Percentiles rank a stretch among this genome's conserved stretches.
phyloP scores from a whole-genome alignment of 495 filamentous ascomycete species.

The Aspergillus baeticus region DNA sequence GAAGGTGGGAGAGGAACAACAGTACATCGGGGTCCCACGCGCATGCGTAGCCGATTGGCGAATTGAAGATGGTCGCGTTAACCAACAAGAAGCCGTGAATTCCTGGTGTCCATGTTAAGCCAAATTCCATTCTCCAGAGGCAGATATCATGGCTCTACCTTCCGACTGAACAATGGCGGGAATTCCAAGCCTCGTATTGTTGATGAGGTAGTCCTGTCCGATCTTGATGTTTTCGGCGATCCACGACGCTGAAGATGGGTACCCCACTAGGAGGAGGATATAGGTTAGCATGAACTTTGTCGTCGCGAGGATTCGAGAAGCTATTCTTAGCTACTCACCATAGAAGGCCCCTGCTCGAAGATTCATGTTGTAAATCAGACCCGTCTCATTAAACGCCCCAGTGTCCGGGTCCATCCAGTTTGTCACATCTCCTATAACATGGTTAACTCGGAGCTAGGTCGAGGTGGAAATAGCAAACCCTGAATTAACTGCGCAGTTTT shows the following conservation, averaged over 20 bases:
- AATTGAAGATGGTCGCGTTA: slow-evolving; percentile 76
- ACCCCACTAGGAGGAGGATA: slow-evolving; percentile 47
- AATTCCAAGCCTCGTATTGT: slow-evolving; percentile 65
- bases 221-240: slow-evolving; percentile 56
- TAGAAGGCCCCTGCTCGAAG: slow-evolving; percentile 65
- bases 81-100: slow-evolving; percentile 68
- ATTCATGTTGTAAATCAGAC: slow-evolving; percentile 62
- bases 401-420: slow-evolving; percentile 66
- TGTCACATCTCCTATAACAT: slow-evolving; percentile 56
- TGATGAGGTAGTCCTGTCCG: slow-evolving; percentile 63
- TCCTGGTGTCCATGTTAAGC: too few species aligned
- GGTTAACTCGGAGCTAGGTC: background rate
- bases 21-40: slow-evolving; percentile 58
- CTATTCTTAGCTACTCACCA: too few species aligned
- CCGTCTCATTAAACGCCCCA: slow-evolving; percentile 60
- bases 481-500: slow-evolving; percentile 67
- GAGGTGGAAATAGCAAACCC: slow-evolving; percentile 33
- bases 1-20: background rate
- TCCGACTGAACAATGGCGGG: slow-evolving; percentile 70
- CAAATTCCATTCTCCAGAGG: too few species aligned
- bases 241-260: slow-evolving; percentile 60
- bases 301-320: too few species aligned
- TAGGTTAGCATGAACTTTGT: background rate
- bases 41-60: slow-evolving; percentile 66
- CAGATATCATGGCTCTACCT: too few species aligned